Conservation (phyloP, 768 basidiomycete genomes). For the Clavaria fumosa region DNA sequence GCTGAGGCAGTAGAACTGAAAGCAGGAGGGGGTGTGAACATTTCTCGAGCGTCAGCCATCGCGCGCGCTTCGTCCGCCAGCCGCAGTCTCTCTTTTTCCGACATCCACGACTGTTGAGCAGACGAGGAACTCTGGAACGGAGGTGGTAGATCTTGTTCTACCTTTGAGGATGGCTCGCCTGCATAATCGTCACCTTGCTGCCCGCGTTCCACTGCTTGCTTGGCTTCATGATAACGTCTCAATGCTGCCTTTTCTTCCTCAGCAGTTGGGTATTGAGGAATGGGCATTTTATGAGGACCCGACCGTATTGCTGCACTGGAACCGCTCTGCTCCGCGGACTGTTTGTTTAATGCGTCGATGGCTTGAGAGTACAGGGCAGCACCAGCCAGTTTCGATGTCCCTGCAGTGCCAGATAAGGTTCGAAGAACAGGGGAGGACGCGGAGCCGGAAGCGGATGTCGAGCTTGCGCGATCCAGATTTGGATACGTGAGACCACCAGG, state of each 20-base stretch:
- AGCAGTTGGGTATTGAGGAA: conserved; percentile 43
- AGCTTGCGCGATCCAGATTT: background rate
- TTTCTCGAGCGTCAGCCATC: conserved; percentile 21
- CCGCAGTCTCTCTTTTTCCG: conserved; percentile 60
- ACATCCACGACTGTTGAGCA: conserved; percentile 14
- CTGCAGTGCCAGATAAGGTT: conserved; percentile 14
- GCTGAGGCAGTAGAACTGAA: conserved; percentile 20
- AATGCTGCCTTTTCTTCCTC: conserved; percentile 66
- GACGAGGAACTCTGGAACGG: conserved; percentile 39
- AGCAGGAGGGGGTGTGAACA: conserved; percentile 40
- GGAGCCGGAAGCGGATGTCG: background rate
- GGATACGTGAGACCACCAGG: conserved; percentile 11
- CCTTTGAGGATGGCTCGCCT: conserved; percentile 8
- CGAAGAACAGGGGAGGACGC: conserved; percentile 22
- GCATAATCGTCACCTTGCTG: conserved; percentile 24
- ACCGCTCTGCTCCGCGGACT: conserved; percentile 9
- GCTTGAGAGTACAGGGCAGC: conserved; percentile 6
- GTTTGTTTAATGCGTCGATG: conserved; percentile 4
- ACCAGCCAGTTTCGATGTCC: conserved; percentile 8
- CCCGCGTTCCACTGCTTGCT: conserved; percentile 48
- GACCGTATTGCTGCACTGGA: conserved; percentile 12
- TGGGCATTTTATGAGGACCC: conserved; percentile 5
- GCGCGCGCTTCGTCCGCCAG: conserved; percentile 48
- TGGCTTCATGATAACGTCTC: conserved; percentile 53
- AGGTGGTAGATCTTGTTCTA: conserved; percentile 27